phyloP scores from a whole-genome alignment of 306 rosid species.

The Quercus robur region DNA sequence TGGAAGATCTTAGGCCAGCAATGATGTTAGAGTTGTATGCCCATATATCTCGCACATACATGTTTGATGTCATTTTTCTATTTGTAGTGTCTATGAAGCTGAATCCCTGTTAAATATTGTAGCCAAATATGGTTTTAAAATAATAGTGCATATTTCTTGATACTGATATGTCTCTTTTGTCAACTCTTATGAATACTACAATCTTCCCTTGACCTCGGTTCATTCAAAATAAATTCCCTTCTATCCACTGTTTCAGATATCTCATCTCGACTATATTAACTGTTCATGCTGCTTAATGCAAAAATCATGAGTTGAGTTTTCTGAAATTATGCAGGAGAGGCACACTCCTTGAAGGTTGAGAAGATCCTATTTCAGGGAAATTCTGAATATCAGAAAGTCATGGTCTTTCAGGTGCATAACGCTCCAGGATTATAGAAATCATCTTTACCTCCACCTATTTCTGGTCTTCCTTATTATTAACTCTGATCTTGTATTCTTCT shows the following conservation, averaged over 20 bases:
- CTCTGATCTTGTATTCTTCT: background rate
- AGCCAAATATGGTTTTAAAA: background rate
- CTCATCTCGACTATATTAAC: background rate
- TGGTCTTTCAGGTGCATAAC: slow-evolving; percentile 81
- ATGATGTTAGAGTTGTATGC: background rate
- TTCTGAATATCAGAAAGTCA: slow-evolving; percentile 87
- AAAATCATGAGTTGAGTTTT: slow-evolving; percentile 10
- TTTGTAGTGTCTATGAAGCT: background rate
- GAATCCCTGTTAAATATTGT: background rate
- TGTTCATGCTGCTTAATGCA: background rate
- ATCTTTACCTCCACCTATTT: background rate
- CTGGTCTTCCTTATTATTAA: background rate
- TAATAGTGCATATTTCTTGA: background rate
- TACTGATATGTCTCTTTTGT: background rate
- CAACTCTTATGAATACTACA: background rate
- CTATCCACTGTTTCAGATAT: too few relatives aligned
- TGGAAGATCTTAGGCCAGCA: background rate
- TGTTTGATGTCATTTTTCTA: background rate
- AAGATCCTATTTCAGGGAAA: slow-evolving; percentile 82
- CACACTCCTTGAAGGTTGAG: slow-evolving; percentile 96
- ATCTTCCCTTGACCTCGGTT: background rate
- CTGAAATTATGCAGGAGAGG: slow-evolving; percentile 70
- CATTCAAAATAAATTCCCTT: background rate
- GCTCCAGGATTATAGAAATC: slow-evolving; percentile 6
- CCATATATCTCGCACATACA: background rate